Conservation (phyloP, 257 asterid species). For the Euphrasia confusa region DNA sequence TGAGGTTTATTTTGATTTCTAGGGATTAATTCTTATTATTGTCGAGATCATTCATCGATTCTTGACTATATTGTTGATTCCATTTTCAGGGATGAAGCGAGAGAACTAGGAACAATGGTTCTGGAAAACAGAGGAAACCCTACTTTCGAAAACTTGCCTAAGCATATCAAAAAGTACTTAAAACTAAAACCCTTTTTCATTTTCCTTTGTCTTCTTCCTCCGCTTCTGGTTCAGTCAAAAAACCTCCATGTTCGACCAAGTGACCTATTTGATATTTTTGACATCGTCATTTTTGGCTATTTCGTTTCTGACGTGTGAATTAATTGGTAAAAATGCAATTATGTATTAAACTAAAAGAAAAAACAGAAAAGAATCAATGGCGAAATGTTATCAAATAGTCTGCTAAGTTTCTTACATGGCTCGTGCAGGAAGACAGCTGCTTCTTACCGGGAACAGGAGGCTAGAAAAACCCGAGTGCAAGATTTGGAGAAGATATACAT, state of each 20-base stretch:
- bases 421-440: conserved; percentile 51
- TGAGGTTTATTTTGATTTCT: no score
- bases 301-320: background rate
- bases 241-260: background rate
- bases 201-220: background rate
- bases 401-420: background rate
- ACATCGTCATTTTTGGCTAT: background rate
- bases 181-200: background rate
- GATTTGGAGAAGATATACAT: conserved; percentile 66
- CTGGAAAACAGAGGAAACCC: conserved; percentile 27
- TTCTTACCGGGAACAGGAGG: conserved; percentile 73
- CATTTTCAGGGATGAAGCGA: conserved; percentile 63
- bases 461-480: conserved; percentile 57
- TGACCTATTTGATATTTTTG: no score
- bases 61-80: background rate
- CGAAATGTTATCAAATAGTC: background rate
- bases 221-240: background rate
- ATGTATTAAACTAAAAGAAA: conserved; percentile 30
- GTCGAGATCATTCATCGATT: background rate
- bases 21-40: background rate
- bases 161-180: conserved; percentile 47
- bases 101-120: conserved; percentile 41
- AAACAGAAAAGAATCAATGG: background rate
- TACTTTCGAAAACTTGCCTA: conserved; percentile 39
- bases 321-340: background rate